Base-by-base conservation (phyloP, 768 basidiomycete species). In the Chlorophyllum brunneum region DNA sequence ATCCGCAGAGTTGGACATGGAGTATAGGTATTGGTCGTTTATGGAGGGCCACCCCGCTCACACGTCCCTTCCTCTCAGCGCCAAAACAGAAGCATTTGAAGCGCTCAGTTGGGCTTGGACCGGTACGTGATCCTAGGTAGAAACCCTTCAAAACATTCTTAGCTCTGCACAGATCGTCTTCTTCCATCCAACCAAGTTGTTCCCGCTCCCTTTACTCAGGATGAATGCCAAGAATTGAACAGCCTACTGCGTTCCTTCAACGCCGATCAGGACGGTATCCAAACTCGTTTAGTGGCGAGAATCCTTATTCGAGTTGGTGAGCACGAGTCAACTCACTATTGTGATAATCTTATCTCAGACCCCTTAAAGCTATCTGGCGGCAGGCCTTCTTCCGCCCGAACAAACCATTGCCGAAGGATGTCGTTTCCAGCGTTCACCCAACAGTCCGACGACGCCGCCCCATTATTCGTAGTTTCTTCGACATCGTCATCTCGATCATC, bases 1-100 rank as follows among this genome's bases (percentile, higher is more conserved):
- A 18, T n/a, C 58, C 44, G 13, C 56, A 91, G 90, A 79, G 40
- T 70, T 88, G 18, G 87, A 91, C 50, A 75, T 82, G 60, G 86
- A 89, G 61, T 88, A 86, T 58, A 74, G 85, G 49, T 92, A 90
- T 61, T 92, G 91, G 91, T 70, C 80, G 5, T 92, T 84, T 61
- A 77, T 92, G 68, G 86, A 90, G 64, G 68, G 78, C 29, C 88
- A 92, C 58, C 90, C 90, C 0, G 86, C 86, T 0, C 90, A 92
- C 63, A 70, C 74, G 6, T 61, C 75, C 0, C 70, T 92, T 23
- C 78, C 84, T 6, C 59, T 67, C 5, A 75, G 72, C 37, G 83
- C 85, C 8, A 76, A 76, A 43, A 66, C 71, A 0, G 89, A 92
- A 57, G 90, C 90, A 1, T 73, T 86, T 60, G 86, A 92, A 48